Conservation (phyloP, 2,329 filamentous ascomycete species). For the Nemania sp. region DNA sequence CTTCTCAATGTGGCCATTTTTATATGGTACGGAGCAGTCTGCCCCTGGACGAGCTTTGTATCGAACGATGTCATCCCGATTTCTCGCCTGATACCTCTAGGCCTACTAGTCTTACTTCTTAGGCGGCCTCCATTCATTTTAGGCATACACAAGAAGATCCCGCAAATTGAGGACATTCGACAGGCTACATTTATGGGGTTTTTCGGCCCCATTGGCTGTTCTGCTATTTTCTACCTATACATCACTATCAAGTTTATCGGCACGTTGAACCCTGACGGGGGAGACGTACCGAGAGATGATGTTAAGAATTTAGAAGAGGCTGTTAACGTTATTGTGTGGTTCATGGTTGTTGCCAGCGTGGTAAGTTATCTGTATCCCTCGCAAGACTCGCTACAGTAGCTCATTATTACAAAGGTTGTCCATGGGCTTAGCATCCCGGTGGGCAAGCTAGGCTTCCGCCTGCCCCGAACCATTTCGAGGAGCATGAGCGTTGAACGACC, state of each 20-base stretch:
- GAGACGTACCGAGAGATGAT: conserved; percentile 73
- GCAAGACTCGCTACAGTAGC: conserved; percentile 9
- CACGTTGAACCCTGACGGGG: conserved; percentile 60
- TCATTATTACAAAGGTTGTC: conserved; percentile 65
- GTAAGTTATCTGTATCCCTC: conserved; percentile 61
- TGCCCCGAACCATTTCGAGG: conserved; percentile 72
- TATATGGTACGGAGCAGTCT: conserved; percentile 89
- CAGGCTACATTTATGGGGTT: conserved; percentile 91
- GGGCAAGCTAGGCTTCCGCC: conserved; percentile 72
- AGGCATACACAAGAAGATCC: conserved; percentile 78
- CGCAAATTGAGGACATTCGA: conserved; percentile 78
- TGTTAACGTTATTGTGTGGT: conserved; percentile 84
- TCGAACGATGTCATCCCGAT: conserved; percentile 77
- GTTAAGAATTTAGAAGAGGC: conserved; percentile 74
- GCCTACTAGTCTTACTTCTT: conserved; percentile 80
- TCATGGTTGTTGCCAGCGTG: conserved; percentile 84
- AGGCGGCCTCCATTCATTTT: conserved; percentile 83
- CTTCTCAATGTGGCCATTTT: conserved; percentile 89
- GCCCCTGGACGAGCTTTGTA: conserved; percentile 80
- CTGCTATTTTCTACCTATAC: conserved; percentile 90
- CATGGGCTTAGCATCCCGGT: conserved; percentile 86
- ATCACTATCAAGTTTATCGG: conserved; percentile 80
- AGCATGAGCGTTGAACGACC: conserved; percentile 56
- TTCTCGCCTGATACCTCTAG: conserved; percentile 78
- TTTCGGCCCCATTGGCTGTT: conserved; percentile 92